These are phyloP conservation scores for Alnus glutinosa DNA, from an alignment of 306 rosid species.

Conservation along the genomic window DNA sequence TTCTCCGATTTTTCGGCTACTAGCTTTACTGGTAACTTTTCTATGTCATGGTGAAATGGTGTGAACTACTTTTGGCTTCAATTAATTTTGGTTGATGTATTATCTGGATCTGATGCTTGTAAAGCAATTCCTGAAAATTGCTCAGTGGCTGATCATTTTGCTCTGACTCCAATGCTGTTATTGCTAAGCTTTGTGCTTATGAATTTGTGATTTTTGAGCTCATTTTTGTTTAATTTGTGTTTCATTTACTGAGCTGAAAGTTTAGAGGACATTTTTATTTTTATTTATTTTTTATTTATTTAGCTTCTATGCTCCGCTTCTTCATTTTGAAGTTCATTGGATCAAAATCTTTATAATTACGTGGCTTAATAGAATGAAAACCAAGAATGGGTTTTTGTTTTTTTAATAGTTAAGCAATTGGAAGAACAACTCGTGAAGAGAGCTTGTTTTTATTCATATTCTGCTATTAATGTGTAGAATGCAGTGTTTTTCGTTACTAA, in stretches of 20 bases:
- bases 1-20: constrained; percentile 32
- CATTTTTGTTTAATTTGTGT: constrained; percentile 2
- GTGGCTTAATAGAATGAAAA: background rate
- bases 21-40: constrained; percentile 21
- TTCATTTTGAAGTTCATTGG: background rate
- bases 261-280: background rate
- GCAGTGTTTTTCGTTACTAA: background rate
- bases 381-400: background rate
- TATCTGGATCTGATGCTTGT: constrained; percentile 49
- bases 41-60: constrained; percentile 17
- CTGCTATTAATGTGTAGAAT: background rate
- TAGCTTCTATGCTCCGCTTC: background rate
- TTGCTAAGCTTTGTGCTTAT: constrained; percentile 3
- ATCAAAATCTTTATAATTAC: background rate
- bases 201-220: constrained; percentile 18
- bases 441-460: background rate
- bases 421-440: background rate
- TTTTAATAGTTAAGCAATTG: background rate
- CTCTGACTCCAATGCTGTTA: background rate
- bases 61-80: constrained; percentile 28
- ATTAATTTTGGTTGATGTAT: background rate
- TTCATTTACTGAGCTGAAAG: constrained; percentile 7
- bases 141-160: constrained; percentile 11
- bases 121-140: background rate
- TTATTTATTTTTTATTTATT: background rate